phyloP scores from a whole-genome alignment of 129 eudicot species.

The Pittosporum tobira region DNA sequence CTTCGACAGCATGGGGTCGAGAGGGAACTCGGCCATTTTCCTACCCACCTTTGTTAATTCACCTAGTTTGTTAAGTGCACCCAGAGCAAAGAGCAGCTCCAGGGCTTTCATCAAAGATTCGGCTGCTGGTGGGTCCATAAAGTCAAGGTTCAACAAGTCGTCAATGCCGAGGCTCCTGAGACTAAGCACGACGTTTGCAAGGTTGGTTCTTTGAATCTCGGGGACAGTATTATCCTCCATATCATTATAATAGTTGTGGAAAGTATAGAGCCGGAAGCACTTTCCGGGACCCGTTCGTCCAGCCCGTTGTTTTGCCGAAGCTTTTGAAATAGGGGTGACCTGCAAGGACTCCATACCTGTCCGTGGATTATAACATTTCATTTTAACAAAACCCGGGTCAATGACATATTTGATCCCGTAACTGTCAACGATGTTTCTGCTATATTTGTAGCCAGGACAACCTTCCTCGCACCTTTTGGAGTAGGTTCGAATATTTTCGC shows the following conservation, averaged over 20 bases:
- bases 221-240: conserved; percentile 24
- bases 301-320: conserved; percentile 29
- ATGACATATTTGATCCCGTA: conserved; percentile 26
- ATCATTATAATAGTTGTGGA: conserved; percentile 13
- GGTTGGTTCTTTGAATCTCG: conserved; percentile 24
- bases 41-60: conserved; percentile 26
- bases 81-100: conserved; percentile 22
- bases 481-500: conserved; percentile 29
- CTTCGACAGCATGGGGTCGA: conserved; percentile 29
- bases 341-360: conserved; percentile 24
- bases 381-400: conserved; percentile 24
- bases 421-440: conserved; percentile 25
- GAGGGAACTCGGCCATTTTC: conserved; percentile 30
- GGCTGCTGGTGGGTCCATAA: conserved; percentile 26
- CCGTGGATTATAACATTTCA: conserved; percentile 26
- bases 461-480: conserved; percentile 25
- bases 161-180: conserved; percentile 26
- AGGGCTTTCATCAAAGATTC: conserved; percentile 20
- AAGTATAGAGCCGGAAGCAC: conserved; percentile 24
- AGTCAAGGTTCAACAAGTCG: conserved; percentile 19
- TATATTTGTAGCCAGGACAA: conserved; percentile 30
- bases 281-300: conserved; percentile 29
- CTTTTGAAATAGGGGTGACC: conserved; percentile 27
- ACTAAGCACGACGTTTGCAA: conserved; percentile 27
- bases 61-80: conserved; percentile 21